Conservation (phyloP, 2,329 filamentous ascomycete species). For the Colletotrichum cereale region DNA sequence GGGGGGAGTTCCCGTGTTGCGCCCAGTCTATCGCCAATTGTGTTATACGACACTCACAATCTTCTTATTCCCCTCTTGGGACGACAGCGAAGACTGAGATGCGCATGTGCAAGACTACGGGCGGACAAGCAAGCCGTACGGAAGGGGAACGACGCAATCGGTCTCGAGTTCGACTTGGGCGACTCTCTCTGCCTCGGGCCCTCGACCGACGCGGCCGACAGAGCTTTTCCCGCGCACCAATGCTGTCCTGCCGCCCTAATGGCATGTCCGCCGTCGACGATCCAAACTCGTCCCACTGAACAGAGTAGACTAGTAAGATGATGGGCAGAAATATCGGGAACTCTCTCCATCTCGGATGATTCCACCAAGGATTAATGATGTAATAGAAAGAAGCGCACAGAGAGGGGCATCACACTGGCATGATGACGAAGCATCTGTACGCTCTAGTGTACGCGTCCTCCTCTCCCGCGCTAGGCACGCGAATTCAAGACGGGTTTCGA, state of each 20-base stretch:
- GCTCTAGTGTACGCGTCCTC: background rate
- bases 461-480: background rate
- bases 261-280: background rate
- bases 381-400: too few species aligned
- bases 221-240: background rate
- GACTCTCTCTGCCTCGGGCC: background rate
- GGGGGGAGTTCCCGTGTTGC: background rate
- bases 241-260: background rate
- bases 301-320: background rate
- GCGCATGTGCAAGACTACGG: background rate
- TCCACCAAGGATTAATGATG: slow-evolving; percentile 5
- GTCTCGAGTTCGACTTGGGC: background rate
- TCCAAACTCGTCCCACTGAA: slow-evolving; percentile 12
- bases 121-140: background rate
- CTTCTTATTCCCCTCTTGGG: background rate
- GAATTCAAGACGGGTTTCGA: background rate
- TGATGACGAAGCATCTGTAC: background rate
- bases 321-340: background rate
- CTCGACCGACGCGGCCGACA: too few species aligned
- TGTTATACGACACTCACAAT: background rate
- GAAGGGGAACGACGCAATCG: background rate
- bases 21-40: background rate
- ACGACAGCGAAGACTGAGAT: background rate
- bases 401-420: background rate
- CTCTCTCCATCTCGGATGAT: slow-evolving; percentile 15